A percentile compares a stretch with the other conserved stretches of the same genome.
Conservation (phyloP, 208 protist species). For the Jaenimonas drosophilae region DNA sequence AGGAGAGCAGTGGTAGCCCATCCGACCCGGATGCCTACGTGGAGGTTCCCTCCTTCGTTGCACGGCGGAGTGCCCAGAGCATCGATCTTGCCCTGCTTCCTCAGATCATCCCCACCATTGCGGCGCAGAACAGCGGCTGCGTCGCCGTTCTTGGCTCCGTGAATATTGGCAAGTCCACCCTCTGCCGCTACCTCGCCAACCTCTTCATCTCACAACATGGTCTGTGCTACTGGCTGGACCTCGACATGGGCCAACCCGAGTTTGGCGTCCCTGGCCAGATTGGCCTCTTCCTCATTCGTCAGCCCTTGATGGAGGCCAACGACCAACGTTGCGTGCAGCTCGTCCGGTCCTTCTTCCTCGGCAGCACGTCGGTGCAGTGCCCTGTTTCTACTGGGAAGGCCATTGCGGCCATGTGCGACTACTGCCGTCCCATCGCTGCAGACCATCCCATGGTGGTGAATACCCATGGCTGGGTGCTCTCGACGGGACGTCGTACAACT, state of each 20-base stretch:
- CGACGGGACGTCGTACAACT: slow-evolving; percentile 64
- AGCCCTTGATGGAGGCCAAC: slow-evolving; percentile 37
- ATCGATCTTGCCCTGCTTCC: slow-evolving; percentile 50
- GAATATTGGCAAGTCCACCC: slow-evolving; percentile 80
- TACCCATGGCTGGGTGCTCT: slow-evolving; percentile 87
- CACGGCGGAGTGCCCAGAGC: slow-evolving; percentile 19
- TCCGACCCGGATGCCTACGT: slow-evolving; percentile 24
- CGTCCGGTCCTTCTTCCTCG: slow-evolving; percentile 40
- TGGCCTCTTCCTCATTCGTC: slow-evolving; percentile 36
- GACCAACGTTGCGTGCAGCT: slow-evolving; percentile 25
- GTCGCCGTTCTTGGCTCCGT: slow-evolving; percentile 65
- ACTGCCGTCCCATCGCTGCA: slow-evolving; percentile 14
- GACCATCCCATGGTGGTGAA: slow-evolving; percentile 74
- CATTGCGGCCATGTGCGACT: slow-evolving; percentile 26
- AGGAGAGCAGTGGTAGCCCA: background rate
- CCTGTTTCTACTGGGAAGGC: slow-evolving; percentile 36
- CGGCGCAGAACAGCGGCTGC: slow-evolving; percentile 6
- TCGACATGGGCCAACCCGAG: slow-evolving; percentile 84
- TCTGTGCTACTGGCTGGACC: slow-evolving; percentile 72
- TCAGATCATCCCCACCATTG: slow-evolving; percentile 33
- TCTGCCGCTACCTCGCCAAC: slow-evolving; percentile 73
- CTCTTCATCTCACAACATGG: slow-evolving; percentile 61
- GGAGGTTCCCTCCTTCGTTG: slow-evolving; percentile 57
- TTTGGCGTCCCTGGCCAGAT: slow-evolving; percentile 71
- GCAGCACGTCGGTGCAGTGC: slow-evolving; percentile 28